Conservation (phyloP, 306 rosid species). For the Glycine soja region DNA sequence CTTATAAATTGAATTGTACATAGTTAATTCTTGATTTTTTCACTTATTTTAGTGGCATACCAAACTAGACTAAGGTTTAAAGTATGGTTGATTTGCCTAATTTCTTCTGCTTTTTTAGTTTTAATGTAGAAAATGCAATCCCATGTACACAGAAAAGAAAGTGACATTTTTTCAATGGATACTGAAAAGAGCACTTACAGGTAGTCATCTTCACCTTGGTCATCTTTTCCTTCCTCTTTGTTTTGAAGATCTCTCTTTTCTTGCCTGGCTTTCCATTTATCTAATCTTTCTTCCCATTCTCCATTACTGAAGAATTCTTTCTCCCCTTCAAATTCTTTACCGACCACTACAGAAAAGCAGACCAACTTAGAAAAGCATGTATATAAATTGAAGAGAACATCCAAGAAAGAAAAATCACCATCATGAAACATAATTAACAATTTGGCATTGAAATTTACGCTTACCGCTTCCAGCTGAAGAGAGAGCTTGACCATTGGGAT, state of each 20-base stretch:
- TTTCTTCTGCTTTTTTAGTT: background rate
- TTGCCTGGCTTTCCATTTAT: conserved; percentile 15
- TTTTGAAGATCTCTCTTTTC: background rate
- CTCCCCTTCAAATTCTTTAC: conserved; percentile 10
- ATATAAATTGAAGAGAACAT: background rate
- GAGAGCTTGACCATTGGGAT: background rate
- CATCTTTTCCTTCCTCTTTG: background rate
- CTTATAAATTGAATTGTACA: background rate
- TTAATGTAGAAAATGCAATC: background rate
- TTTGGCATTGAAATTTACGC: background rate
- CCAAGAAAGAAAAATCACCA: background rate
- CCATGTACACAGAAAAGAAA: background rate
- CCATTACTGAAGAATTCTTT: background rate
- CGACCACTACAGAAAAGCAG: background rate
- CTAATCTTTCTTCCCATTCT: conserved; percentile 20
- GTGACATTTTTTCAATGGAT: background rate
- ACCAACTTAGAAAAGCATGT: background rate
- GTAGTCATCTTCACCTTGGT: conserved; percentile 9
- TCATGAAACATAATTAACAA: background rate
- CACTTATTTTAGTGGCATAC: background rate
- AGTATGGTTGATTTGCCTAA: background rate
- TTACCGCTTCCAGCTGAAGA: background rate
- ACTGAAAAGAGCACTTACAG: background rate
- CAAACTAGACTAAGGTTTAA: background rate
- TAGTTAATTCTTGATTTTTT: background rate